Percentiles rank a stretch among this genome's conserved stretches.
Evolutionary conservation across 352 stramenopile species (phyloP).

Genomic region (Phytophthora citricola): DNA sequence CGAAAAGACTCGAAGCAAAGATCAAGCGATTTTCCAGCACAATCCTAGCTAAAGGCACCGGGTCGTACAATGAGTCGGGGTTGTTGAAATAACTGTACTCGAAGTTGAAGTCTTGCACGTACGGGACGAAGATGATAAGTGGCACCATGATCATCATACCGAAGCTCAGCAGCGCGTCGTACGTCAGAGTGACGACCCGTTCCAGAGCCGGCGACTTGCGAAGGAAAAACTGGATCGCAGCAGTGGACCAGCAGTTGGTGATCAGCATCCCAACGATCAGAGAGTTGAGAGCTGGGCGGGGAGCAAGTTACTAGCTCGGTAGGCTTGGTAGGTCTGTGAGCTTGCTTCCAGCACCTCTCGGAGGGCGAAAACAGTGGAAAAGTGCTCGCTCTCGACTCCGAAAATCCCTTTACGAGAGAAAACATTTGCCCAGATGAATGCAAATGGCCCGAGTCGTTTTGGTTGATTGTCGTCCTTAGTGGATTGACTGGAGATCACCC

Average conservation of each 20-base stretch:
- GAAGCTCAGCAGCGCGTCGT: slow-evolving; percentile 23
- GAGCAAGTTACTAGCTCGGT: slow-evolving; percentile 29
- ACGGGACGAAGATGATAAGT: slow-evolving; percentile 22
- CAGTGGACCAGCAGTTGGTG: slow-evolving; percentile 34
- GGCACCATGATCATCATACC: slow-evolving; percentile 27
- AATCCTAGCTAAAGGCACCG: slow-evolving; percentile 11
- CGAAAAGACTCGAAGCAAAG: slow-evolving; percentile 10
- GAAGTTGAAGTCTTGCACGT: slow-evolving; percentile 19
- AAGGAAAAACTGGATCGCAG: slow-evolving; percentile 20
- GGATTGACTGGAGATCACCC: neutral
- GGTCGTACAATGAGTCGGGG: slow-evolving; percentile 13
- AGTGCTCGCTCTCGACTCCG: slow-evolving; percentile 37
- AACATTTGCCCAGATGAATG: slow-evolving; percentile 7
- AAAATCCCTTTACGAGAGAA: slow-evolving; percentile 29
- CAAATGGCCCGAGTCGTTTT: neutral
- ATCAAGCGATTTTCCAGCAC: slow-evolving; percentile 20
- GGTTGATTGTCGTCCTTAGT: neutral
- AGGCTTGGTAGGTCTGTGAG: slow-evolving; percentile 38
- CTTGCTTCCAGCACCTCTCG: slow-evolving; percentile 32
- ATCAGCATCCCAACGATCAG: slow-evolving; percentile 20
- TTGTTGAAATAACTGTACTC: neutral
- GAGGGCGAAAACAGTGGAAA: slow-evolving; percentile 24
- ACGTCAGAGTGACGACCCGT: slow-evolving; percentile 9
- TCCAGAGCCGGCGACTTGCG: slow-evolving; percentile 6
- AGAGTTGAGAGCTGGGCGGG: slow-evolving; percentile 11